These are phyloP conservation scores for Podospora anserina DNA, from an alignment of 495 filamentous ascomycete species.

Conservation along the genomic window DNA sequence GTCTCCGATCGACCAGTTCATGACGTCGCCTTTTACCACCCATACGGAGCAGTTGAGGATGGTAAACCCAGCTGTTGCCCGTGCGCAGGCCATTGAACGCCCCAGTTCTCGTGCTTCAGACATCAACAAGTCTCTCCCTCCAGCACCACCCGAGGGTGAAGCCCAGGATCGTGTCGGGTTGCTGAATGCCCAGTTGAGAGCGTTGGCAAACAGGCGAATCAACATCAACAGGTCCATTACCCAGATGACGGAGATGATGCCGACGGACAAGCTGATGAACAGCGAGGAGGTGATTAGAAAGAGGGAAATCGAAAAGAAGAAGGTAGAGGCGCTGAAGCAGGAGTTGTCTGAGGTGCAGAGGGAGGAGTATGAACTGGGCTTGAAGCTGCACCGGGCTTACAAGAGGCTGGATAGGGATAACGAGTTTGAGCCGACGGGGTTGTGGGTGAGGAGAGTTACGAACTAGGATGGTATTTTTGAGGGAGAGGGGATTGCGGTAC, in stretches of 20 bases:
- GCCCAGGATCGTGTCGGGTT: conserved; percentile 60
- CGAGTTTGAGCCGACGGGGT: conserved; percentile 61
- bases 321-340: conserved; percentile 62
- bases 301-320: conserved; percentile 67
- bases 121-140: conserved; percentile 56
- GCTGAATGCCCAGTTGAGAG: conserved; percentile 63
- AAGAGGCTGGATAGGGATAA: conserved; percentile 66
- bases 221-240: conserved; percentile 70
- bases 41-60: conserved; percentile 3
- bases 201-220: conserved; percentile 60
- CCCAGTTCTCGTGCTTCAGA: conserved; percentile 30
- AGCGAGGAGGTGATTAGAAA: conserved; percentile 44
- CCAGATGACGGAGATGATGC: conserved; percentile 67
- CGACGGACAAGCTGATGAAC: conserved; percentile 48
- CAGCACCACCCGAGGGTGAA: conserved; percentile 53
- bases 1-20: conserved; percentile 28
- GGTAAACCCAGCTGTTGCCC: conserved; percentile 17
- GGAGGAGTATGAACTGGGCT: conserved; percentile 80
- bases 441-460: conserved; percentile 78
- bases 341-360: conserved; percentile 77
- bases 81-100: conserved; percentile 19
- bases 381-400: conserved; percentile 77
- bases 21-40: conserved; percentile 26
- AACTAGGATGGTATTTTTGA: not conserved
- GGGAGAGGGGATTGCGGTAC: not conserved